Conservation (phyloP, 345 rosid species). For the Eutrema japonicum region DNA sequence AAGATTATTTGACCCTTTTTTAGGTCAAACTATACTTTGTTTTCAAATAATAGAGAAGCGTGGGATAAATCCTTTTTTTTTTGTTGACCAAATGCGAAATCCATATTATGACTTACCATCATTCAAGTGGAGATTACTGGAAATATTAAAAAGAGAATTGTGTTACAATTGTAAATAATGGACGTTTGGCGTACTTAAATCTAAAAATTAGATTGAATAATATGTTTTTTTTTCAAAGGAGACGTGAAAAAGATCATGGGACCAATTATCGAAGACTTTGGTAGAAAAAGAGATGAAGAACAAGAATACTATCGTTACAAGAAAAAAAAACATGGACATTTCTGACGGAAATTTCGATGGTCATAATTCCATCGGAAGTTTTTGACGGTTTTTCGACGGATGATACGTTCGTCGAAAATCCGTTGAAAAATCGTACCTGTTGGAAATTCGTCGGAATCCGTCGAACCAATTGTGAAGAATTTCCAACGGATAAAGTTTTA, state of each 20-base stretch:
- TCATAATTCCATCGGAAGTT: too few relatives aligned
- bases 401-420: too few relatives aligned
- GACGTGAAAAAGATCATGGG: slow-evolving; percentile 15
- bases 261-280: slow-evolving; percentile 33
- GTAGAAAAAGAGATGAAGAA: slow-evolving; percentile 24
- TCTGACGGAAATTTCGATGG: too few relatives aligned
- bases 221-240: not conserved
- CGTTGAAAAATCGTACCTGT: too few relatives aligned
- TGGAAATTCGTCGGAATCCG: too few relatives aligned
- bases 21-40: slow-evolving; percentile 3
- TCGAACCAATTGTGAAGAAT: too few relatives aligned
- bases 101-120: slow-evolving; percentile 2
- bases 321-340: too few relatives aligned
- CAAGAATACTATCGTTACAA: slow-evolving; percentile 17
- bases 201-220: not conserved
- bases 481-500: too few relatives aligned
- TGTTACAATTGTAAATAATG: not conserved
- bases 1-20: not conserved
- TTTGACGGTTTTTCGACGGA: too few relatives aligned
- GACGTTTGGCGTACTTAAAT: slow-evolving; percentile 1
- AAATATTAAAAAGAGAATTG: not conserved
- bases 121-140: slow-evolving; percentile 6
- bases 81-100: not conserved
- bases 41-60: not conserved
- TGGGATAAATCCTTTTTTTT: not conserved